Base-by-base conservation (phyloP, 495 filamentous ascomycete genomes). In the Oidiodendron maius region DNA sequence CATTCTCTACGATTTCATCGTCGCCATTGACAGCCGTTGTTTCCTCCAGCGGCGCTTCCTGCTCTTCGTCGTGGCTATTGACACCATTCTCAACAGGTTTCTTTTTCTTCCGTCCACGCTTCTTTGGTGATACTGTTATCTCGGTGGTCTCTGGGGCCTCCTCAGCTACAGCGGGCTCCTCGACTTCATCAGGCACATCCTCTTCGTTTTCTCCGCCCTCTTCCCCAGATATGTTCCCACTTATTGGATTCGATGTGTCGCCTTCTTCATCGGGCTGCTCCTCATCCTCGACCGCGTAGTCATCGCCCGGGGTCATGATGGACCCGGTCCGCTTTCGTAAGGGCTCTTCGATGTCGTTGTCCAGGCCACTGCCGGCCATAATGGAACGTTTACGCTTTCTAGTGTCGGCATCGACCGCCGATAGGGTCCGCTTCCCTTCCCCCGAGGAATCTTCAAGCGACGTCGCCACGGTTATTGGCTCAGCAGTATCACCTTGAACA, bases 291-390 rank as follows among this genome's bases (percentile, higher is more conserved):
- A 58, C 46, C 18, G 52, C 55, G 39, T 58, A 56, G 4, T 58
- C 59, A 40, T 60, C 48, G 15, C 21, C 45, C 2, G 58, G 57
- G n/a, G 46, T 54, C 55, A 57, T 60, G 46, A 70, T 65, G 18
- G 77, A 80, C 17, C 69, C 72, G 30, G 71, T 78, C 41, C 82
- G 77, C 63, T 84, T 86, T 52, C 70, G 64, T 26, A 65, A 57
- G 23, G 78, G 78, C 55, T 77, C 77, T 1, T 62, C 48, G 30
- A 72, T 67, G 10, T 72, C 64, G 16, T 69, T 67, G 10, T 66
- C 61, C 2, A 56, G 51, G 42, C 15, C 60, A 43, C 35, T 53
- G 30, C 55, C 61, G 56, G 68, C 76, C 46, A 59, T 59, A 25
- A 67, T 57, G 3, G 67, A 68, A 8, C 76, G 68, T 60, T 79